Percentiles rank a stretch among this genome's conserved stretches.
Conservation (phyloP, 140 eudicot species). For the Senecio squalidus region DNA sequence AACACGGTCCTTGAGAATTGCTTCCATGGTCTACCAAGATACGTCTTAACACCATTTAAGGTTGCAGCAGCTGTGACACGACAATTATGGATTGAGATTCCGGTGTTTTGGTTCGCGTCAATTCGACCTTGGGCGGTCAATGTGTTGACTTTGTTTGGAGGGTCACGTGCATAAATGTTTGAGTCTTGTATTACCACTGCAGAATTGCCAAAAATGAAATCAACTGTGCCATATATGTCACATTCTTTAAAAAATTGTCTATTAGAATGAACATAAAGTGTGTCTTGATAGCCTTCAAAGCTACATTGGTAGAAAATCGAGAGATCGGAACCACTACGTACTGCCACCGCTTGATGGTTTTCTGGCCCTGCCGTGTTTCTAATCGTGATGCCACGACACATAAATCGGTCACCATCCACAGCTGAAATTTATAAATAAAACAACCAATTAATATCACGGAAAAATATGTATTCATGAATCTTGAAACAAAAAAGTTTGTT, state of each 20-base stretch:
- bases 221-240: slow-evolving; percentile 34
- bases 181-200: slow-evolving; percentile 38
- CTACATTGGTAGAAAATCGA: slow-evolving; percentile 46
- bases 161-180: slow-evolving; percentile 31
- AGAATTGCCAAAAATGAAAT: slow-evolving; percentile 37
- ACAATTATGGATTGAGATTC: slow-evolving; percentile 39
- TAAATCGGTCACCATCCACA: slow-evolving; percentile 33
- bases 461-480: too few relatives aligned
- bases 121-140: slow-evolving; percentile 49
- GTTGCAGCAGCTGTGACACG: slow-evolving; percentile 33
- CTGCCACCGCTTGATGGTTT: slow-evolving; percentile 41
- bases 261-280: slow-evolving; percentile 29
- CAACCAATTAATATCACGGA: not conserved
- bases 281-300: slow-evolving; percentile 48
- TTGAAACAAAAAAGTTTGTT: too few relatives aligned
- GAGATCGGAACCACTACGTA: slow-evolving; percentile 35
- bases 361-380: slow-evolving; percentile 40
- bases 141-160: slow-evolving; percentile 32
- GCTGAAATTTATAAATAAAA: slow-evolving; percentile 13
- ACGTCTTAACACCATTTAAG: slow-evolving; percentile 29
- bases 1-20: slow-evolving; percentile 41
- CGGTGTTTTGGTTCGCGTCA: slow-evolving; percentile 46
- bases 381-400: slow-evolving; percentile 34
- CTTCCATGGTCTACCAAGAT: slow-evolving; percentile 54
- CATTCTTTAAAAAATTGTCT: slow-evolving; percentile 41